A percentile compares a stretch with the other conserved stretches of the same genome.
phyloP scores from a whole-genome alignment of 1,284 basidiomycete genomes.

The Vanrija sp. region DNA sequence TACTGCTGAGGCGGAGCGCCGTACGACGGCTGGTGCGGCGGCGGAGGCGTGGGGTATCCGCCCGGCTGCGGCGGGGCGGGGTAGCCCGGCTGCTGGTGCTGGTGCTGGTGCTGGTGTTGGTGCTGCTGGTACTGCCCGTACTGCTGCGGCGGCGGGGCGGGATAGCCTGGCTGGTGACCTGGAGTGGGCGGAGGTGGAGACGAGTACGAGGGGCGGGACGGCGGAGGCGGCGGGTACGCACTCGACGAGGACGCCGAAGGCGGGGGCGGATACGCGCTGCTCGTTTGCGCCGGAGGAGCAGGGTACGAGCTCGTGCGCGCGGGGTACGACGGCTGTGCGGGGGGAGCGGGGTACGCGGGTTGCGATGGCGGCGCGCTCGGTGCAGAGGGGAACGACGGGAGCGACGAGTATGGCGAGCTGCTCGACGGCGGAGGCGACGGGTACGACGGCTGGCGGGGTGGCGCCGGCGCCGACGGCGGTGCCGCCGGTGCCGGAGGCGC shows the following conservation, averaged over 20 bases:
- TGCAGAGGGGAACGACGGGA: constrained; percentile 51
- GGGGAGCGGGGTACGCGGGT: constrained; percentile 35
- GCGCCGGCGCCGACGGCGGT: not conserved
- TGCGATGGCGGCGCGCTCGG: constrained; percentile 41
- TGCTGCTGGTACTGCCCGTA: not conserved
- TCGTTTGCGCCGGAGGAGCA: constrained; percentile 6
- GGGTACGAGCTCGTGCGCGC: constrained; percentile 15
- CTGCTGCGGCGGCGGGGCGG: not conserved
- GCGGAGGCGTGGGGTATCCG: constrained; percentile 2
- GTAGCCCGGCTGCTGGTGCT: constrained; percentile 4
- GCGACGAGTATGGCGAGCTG: constrained; percentile 26
- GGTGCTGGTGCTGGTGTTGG: not conserved
- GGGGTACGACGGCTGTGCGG: constrained; percentile 18
- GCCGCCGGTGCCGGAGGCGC: not conserved
- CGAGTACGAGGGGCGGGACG: constrained; percentile 6
- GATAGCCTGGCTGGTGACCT: not conserved
- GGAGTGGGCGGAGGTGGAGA: not conserved
- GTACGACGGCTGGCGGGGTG: constrained; percentile 1
- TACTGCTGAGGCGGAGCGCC: not conserved
- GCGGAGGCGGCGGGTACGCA: constrained; percentile 9
- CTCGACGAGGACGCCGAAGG: constrained; percentile 8
- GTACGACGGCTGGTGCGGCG: constrained; percentile 7
- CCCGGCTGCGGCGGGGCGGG: constrained; percentile 6
- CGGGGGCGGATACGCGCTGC: constrained; percentile 15
- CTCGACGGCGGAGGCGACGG: constrained; percentile 14